Evolutionary conservation across 208 protist species (phyloP).

Genomic region (Histomonas meleagridis): DNA sequence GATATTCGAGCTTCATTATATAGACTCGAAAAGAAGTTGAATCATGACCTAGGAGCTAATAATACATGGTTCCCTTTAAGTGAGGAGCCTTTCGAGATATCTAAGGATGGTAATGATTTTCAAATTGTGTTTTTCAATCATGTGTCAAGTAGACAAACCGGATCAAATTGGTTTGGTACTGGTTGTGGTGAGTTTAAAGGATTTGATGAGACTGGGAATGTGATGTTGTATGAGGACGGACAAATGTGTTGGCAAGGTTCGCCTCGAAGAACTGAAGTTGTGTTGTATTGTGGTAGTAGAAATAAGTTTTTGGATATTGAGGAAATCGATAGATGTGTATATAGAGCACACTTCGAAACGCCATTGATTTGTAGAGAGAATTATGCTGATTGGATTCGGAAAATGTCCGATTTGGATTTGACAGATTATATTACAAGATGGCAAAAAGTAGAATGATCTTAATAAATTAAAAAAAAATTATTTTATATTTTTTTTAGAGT

Average conservation of each 20-base stretch:
- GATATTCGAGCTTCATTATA: neutral
- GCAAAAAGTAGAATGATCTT: neutral
- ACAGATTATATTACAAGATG: conserved; percentile 15
- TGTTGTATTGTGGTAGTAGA: neutral
- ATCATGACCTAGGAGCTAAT: neutral
- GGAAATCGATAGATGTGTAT: neutral
- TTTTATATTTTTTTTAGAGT: too few relatives aligned
- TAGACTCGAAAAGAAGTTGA: neutral
- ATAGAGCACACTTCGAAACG: conserved; percentile 15
- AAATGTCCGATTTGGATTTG: neutral
- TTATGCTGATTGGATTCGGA: neutral
- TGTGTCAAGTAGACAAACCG: neutral
- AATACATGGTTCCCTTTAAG: neutral
- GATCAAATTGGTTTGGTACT: neutral
- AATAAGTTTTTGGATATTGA: conserved; percentile 20
- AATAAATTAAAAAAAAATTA: neutral
- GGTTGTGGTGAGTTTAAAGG: neutral
- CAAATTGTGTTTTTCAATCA: neutral
- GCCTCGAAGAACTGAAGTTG: neutral
- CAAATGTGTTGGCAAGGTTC: neutral
- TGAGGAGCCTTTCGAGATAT: neutral
- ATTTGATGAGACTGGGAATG: neutral
- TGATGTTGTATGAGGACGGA: conserved; percentile 6
- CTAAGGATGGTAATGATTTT: neutral
- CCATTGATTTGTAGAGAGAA: neutral